Conservation (phyloP, 2,329 filamentous ascomycete species). For the Curvularia spicifera region DNA sequence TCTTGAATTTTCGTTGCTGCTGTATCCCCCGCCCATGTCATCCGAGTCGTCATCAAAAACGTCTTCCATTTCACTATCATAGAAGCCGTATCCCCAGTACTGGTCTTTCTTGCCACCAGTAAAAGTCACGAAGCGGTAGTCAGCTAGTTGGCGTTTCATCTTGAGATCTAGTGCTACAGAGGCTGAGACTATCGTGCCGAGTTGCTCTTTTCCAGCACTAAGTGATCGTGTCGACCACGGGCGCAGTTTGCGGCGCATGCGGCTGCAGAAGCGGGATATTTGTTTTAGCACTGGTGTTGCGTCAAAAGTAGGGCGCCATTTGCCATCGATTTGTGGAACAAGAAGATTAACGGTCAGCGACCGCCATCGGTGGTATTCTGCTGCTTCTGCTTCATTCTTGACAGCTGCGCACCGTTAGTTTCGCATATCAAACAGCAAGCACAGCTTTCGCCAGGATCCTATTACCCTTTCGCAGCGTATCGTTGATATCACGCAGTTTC, state of each 20-base stretch:
- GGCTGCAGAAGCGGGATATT: constrained; percentile 41
- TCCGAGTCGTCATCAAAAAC: constrained; percentile 40
- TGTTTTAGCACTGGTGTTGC: constrained; percentile 43
- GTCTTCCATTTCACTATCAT: constrained; percentile 49
- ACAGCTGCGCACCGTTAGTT: constrained; percentile 38
- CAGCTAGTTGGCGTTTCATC: constrained; percentile 47
- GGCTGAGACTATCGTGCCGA: constrained; percentile 45
- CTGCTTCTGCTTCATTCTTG: constrained; percentile 45
- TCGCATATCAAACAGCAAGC: neutral
- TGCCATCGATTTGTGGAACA: constrained; percentile 47
- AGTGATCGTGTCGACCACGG: constrained; percentile 43
- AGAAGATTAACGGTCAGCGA: constrained; percentile 46
- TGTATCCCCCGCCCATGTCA: constrained; percentile 20
- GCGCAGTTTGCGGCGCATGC: constrained; percentile 40
- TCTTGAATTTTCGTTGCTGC: constrained; percentile 19
- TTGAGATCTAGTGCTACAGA: constrained; percentile 48
- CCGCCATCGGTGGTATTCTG: constrained; percentile 48
- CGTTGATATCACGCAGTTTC: constrained; percentile 46
- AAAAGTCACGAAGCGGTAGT: constrained; percentile 49
- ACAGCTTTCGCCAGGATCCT: neutral
- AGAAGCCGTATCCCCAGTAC: constrained; percentile 46
- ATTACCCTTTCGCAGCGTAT: constrained; percentile 46
- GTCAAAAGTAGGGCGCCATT: constrained; percentile 47
- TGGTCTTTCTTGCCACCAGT: constrained; percentile 42
- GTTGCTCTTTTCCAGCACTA: constrained; percentile 40